Evolutionary conservation across 768 basidiomycete genomes (phyloP), one percentile per base, ranked within the genome.

Genomic region (Lyophyllum decastes): DNA sequence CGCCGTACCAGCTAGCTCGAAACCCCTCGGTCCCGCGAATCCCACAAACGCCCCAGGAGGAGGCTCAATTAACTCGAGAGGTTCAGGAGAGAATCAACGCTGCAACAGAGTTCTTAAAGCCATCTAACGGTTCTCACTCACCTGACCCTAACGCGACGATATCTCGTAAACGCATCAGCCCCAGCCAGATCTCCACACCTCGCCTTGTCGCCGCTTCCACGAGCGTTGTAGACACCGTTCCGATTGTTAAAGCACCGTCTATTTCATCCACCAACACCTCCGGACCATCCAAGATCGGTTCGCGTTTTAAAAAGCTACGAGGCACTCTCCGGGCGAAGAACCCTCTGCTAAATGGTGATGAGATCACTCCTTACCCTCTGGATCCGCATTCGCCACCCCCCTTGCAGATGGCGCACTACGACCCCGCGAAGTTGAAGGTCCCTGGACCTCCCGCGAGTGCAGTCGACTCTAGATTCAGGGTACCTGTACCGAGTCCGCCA

Each of bases 301-400:
- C 85, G 40, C 84, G 90, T 22, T 85, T 94, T 76, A 88, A 84
- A 71, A 86, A 82, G 66, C 72, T 94, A 48, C 79, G 87, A 52
- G 82, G 89, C 50, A 88, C 88, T 0, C 74, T 93, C 56, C 81
- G 88, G 43, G 76, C 83, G 26, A 81, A 79, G 55, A 68, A 75
- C 38, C 62, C 74, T n/a, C 62, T 72, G 17, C 65, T 75, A 12
- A 76, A 73, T 25, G 74, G 70, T 21, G 82, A 83, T 21, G 88
- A 90, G 57, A 66, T 76, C 16, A 75, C 77, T 9, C 72, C 82
- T 8, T 74, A 72, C 57, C 73, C 81, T 34, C 47, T 76, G 2
- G 81, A 85, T 25, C 49, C 70, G 25, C 77, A 76, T 49, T 73
- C 80, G 19, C 72, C 72, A 40, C 70, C 70, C 38, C 65, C 69